A percentile compares a stretch with the other conserved stretches of the same genome.
These are phyloP conservation scores for Calophaca sinica DNA, from an alignment of 306 rosid species.

Conservation along the genomic window DNA sequence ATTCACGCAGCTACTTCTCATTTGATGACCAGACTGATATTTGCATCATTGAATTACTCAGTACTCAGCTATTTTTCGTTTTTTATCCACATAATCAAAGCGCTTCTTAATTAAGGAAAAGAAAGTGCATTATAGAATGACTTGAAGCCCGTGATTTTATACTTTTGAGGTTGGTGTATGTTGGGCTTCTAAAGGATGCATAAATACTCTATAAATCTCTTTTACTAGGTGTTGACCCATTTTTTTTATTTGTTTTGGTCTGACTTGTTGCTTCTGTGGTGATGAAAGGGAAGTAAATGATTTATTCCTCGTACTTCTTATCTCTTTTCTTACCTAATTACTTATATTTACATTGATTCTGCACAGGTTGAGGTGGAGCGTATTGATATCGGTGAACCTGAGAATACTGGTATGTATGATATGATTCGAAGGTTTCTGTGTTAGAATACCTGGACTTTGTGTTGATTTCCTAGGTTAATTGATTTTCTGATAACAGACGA, in stretches of 20 bases:
- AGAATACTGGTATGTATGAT: slow-evolving; percentile 64
- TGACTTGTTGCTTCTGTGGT: slow-evolving; percentile 6
- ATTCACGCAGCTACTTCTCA: slow-evolving; percentile 12
- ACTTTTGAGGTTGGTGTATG: not conserved
- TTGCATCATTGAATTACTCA: slow-evolving; percentile 29
- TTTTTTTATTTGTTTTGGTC: slow-evolving; percentile 26
- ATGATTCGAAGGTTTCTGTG: slow-evolving; percentile 36
- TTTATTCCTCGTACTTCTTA: slow-evolving; percentile 19
- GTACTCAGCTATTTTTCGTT: not conserved
- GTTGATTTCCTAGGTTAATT: slow-evolving; percentile 27
- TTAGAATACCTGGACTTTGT: not conserved
- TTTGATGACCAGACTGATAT: not conserved
- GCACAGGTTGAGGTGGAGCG: slow-evolving; percentile 90
- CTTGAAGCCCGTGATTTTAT: slow-evolving; percentile 28
- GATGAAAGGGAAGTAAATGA: slow-evolving; percentile 31
- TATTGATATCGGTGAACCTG: slow-evolving; percentile 80
- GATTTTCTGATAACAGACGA: slow-evolving; percentile 32
- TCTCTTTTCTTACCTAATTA: slow-evolving; percentile 10
- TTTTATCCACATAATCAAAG: slow-evolving; percentile 8
- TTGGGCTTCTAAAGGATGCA: slow-evolving; percentile 32
- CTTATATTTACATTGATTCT: slow-evolving; percentile 42
- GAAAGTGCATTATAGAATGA: slow-evolving; percentile 30
- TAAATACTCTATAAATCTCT: slow-evolving; percentile 26
- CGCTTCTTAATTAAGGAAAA: slow-evolving; percentile 36
- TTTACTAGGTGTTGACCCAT: slow-evolving; percentile 7